These are phyloP conservation scores for Apiotrichum gamsii DNA, from an alignment of 1,284 basidiomycete genomes.

Conservation along the genomic window DNA sequence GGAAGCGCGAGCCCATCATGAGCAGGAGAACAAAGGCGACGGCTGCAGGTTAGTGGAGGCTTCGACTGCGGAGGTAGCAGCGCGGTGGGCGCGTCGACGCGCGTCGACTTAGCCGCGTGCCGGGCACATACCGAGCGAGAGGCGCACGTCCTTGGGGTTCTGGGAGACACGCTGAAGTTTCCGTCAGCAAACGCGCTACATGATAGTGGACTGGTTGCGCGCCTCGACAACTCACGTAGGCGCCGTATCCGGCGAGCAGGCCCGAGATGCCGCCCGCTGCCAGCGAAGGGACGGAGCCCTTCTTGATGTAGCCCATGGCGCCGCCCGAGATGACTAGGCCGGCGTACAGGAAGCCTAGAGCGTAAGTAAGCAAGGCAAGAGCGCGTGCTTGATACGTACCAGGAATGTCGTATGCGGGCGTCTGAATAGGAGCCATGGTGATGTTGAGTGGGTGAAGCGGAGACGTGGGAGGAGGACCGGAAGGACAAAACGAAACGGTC, in stretches of 20 bases:
- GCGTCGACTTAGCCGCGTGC: no score
- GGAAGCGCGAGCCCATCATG: conserved; percentile 32
- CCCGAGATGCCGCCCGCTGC: conserved; percentile 28
- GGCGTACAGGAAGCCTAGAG: conserved; percentile 39
- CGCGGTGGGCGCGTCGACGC: no score
- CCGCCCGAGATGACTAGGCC: conserved; percentile 31
- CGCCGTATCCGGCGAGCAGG: conserved; percentile 31
- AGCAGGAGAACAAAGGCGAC: conserved; percentile 20
- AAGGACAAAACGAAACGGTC: no score
- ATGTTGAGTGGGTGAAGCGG: background rate
- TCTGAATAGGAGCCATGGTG: conserved; percentile 2
- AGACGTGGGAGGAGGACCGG: no score
- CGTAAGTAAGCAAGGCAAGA: no score
- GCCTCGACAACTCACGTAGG: conserved; percentile 23
- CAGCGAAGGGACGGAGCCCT: conserved; percentile 36
- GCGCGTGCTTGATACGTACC: no score
- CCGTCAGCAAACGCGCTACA: no score
- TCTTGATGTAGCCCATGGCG: conserved; percentile 31
- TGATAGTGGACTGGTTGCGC: no score
- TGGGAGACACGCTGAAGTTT: conserved; percentile 23
- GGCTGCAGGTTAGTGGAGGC: conserved; percentile 10
- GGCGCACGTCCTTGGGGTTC: conserved; percentile 26
- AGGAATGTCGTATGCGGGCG: conserved; percentile 17
- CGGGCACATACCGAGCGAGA: conserved; percentile 27
- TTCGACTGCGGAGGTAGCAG: background rate